These are phyloP conservation scores for Zymoseptoria brevis DNA, from an alignment of 2,329 filamentous ascomycete species.

Conservation along the genomic window DNA sequence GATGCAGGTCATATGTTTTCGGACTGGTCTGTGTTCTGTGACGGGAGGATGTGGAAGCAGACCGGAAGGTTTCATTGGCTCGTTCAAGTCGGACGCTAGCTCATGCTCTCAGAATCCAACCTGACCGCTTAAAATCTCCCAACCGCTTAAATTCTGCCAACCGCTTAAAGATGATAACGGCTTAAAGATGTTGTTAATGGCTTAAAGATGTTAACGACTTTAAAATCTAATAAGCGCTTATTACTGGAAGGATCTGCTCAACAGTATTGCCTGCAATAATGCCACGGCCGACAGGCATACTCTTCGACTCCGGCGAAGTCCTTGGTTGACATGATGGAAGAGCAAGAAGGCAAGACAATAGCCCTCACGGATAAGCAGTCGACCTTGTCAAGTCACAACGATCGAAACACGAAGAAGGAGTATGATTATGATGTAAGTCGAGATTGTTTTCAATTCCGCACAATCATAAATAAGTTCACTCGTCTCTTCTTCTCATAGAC, in stretches of 20 bases:
- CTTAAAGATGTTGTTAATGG: background rate
- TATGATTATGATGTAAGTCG: background rate
- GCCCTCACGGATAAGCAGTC: too few relatives aligned
- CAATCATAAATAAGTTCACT: background rate
- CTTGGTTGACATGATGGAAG: too few relatives aligned
- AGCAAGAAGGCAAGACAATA: too few relatives aligned
- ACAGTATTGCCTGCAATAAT: background rate
- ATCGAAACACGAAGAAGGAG: background rate
- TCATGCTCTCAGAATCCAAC: background rate
- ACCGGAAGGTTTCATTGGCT: too few relatives aligned
- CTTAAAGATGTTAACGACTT: background rate
- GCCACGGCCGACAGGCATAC: too few relatives aligned
- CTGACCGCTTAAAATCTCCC: background rate
- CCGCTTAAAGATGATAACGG: background rate
- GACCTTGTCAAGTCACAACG: background rate
- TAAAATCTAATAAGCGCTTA: background rate
- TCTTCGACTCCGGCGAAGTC: too few relatives aligned
- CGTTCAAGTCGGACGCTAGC: background rate
- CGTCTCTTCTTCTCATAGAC: background rate
- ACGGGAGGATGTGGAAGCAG: too few relatives aligned
- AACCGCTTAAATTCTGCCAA: background rate
- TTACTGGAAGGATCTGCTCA: background rate
- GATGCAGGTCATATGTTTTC: too few relatives aligned
- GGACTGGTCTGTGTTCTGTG: too few relatives aligned
- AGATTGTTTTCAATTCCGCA: background rate